A percentile compares a stretch with the other conserved stretches of the same genome.
Conservation (phyloP, 2,329 filamentous ascomycete genomes). For the Neophaeococcomyces aloes region DNA sequence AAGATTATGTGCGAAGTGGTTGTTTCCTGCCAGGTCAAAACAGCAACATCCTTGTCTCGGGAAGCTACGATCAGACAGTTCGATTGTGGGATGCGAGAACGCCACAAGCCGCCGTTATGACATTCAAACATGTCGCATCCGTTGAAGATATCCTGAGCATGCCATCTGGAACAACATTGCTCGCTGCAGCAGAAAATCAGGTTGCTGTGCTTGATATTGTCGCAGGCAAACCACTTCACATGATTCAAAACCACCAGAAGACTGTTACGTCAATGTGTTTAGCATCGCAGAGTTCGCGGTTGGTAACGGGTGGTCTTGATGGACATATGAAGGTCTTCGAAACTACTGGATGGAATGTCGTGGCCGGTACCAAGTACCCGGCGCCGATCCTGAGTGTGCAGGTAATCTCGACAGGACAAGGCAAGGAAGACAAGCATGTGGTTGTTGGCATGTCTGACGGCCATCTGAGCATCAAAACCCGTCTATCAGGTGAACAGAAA, state of each 20-base stretch:
- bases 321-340: slow-evolving; percentile 97
- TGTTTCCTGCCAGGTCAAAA: slow-evolving; percentile 69
- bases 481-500: slow-evolving; percentile 75
- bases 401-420: slow-evolving; percentile 58
- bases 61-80: slow-evolving; percentile 90
- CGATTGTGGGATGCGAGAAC: slow-evolving; percentile 84
- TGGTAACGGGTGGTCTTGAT: slow-evolving; percentile 82
- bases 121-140: slow-evolving; percentile 85
- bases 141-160: slow-evolving; percentile 83
- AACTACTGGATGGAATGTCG: slow-evolving; percentile 87
- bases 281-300: slow-evolving; percentile 66
- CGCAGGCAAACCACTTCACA: slow-evolving; percentile 73
- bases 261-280: slow-evolving; percentile 81
- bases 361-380: slow-evolving; percentile 88
- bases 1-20: slow-evolving; percentile 83
- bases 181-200: slow-evolving; percentile 73
- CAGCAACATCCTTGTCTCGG: slow-evolving; percentile 67
- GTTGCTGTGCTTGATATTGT: slow-evolving; percentile 89
- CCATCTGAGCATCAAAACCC: slow-evolving; percentile 78
- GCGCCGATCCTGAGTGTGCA: slow-evolving; percentile 77
- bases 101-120: slow-evolving; percentile 63
- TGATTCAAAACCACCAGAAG: slow-evolving; percentile 94
- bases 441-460: slow-evolving; percentile 92
- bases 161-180: slow-evolving; percentile 72
- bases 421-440: slow-evolving; percentile 77